These are phyloP conservation scores for Aspergillus sp. DNA, from an alignment of 2,329 filamentous ascomycete species.

Conservation along the genomic window DNA sequence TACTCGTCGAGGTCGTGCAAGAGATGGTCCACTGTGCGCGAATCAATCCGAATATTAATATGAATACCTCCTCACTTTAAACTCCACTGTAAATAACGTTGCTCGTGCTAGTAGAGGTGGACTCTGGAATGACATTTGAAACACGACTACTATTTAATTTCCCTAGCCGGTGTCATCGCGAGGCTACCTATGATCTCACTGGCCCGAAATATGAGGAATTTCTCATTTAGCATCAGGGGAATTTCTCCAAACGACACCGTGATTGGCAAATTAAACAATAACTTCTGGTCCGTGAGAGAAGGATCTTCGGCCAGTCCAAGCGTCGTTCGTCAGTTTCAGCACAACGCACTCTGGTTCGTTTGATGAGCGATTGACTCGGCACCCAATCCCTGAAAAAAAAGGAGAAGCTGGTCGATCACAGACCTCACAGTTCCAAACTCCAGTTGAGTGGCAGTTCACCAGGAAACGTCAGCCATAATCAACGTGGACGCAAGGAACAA, in stretches of 20 bases:
- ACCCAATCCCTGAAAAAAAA: background rate
- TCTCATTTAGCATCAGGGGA: background rate
- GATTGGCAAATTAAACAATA: background rate
- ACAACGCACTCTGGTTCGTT: background rate
- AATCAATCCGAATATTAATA: no score
- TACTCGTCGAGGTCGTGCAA: no score
- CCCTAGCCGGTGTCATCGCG: background rate
- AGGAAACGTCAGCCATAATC: background rate
- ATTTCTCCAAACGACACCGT: background rate
- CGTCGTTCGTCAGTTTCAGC: background rate
- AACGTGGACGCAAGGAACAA: background rate
- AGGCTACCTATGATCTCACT: constrained; percentile 4
- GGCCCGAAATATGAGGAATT: background rate
- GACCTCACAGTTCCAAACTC: background rate
- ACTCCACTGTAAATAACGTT: no score
- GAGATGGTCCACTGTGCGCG: no score
- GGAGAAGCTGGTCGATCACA: background rate
- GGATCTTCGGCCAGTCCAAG: constrained; percentile 8
- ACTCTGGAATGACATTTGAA: background rate
- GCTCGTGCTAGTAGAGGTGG: no score
- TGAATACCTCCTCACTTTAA: no score
- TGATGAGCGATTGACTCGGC: background rate
- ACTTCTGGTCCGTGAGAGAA: background rate
- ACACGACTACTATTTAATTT: background rate
- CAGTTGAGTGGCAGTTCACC: background rate